Base-by-base conservation (phyloP, 768 basidiomycete genomes). In the Auricularia sp. region DNA sequence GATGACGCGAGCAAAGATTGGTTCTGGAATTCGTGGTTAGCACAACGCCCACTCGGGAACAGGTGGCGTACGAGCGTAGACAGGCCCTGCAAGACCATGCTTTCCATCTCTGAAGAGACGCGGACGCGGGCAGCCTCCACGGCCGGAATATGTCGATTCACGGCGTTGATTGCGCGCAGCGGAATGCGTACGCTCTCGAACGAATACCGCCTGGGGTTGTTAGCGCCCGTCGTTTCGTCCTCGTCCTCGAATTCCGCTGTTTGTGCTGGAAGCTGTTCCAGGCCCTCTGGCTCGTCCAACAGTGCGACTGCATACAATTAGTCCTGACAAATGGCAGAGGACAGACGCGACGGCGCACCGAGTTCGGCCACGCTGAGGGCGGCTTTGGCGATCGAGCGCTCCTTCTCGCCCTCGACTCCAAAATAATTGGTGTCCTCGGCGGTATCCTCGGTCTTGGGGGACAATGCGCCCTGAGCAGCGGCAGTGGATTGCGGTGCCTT, bases 281-380 rank as follows among this genome's bases (percentile, higher is more conserved):
- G 16, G 16, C 16, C 21, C 16, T 65, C 14, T 29, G 54, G 29
- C 54, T 65, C 80, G 79, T 84, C 82, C 13, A 88, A 74, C 47
- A 88, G 73, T 21, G 78, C 76, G 47, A 81, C 86, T 87, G 61
- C 44, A 56, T 29, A 7, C 24, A 59, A 29, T 35, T 10, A 42
- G 13, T 42, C 13, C 13, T 14, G 7, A 14, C 7, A 59, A 59
- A 59, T 13, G 11, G 21, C 24, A 54, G 10, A 63, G 29, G 18
- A 5, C 18, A n/a, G 59, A 39, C 18, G 34, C 8, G 59, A 39
- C n/a, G 35, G 77, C 88, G 69, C 67, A 92, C 94, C 81, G 54
- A 98, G 79, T 74, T 99, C 96, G 0, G 95, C 92, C 8, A 98
- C 86, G 45, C 86, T 94, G 70, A 98, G 77, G n/a, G 95, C 96